Evolutionary conservation across 2,329 filamentous ascomycete species (phyloP).

Genomic region (Nannizzia gypsea): DNA sequence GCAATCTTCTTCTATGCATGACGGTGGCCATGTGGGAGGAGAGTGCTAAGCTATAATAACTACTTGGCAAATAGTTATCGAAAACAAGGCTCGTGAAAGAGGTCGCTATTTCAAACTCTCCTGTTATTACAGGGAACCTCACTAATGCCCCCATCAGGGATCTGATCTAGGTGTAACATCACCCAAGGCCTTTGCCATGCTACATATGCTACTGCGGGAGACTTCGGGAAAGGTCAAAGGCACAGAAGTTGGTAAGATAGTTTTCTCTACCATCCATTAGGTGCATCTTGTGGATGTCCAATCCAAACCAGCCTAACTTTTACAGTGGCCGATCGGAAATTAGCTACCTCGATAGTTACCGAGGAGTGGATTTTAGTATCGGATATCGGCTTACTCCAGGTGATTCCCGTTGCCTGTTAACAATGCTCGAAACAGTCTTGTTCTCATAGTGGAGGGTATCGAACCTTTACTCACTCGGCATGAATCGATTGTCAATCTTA

Average conservation of each 20-base stretch:
- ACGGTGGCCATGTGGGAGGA: background rate
- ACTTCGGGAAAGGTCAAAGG: constrained; percentile 2
- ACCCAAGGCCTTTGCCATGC: background rate
- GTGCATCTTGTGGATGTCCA: background rate
- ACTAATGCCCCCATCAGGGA: constrained; percentile 6
- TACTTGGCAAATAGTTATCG: no score
- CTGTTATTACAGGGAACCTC: constrained; percentile 1
- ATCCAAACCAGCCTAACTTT: background rate
- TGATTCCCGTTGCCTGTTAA: constrained; percentile 8
- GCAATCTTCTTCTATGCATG: no score
- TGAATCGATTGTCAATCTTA: background rate
- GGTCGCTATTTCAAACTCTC: background rate
- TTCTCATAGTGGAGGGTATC: background rate
- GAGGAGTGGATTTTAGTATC: constrained; percentile 12
- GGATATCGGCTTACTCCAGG: constrained; percentile 16
- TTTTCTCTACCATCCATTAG: background rate
- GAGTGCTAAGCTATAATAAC: background rate
- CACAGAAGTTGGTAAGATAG: constrained; percentile 6
- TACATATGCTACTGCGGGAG: constrained; percentile 5
- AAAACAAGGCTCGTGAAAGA: background rate
- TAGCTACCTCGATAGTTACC: constrained; percentile 6
- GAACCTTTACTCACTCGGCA: background rate
- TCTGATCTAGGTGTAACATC: background rate
- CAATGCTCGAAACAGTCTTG: constrained; percentile 7
- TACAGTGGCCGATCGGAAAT: constrained; percentile 1